Base-by-base conservation (phyloP, 352 stramenopile species). In the Globisporangium polare region DNA sequence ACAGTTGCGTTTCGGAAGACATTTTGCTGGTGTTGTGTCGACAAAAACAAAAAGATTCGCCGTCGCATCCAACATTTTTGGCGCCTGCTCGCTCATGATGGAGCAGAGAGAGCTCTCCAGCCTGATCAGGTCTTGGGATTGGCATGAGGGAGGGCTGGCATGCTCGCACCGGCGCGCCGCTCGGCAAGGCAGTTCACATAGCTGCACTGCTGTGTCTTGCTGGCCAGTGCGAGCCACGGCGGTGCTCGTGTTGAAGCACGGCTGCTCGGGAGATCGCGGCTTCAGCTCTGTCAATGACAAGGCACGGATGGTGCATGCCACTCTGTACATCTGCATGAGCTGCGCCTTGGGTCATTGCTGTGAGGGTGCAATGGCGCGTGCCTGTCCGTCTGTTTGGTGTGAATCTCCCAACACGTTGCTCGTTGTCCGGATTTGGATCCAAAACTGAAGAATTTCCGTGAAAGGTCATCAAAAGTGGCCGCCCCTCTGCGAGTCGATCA, bases 11-110 rank as follows among this genome's bases (percentile, higher is more conserved):
- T 52, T 53, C 54, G 54, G 12, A 7, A 42, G 33, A 39, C 33
- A 39, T 39, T 39, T 39, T 47, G 37, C 31, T 60, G 18, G n/a
- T 49, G 54, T 60, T 60, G 22, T 60, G 53, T 60, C 53, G 29
- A 60, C 54, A 60, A 39, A 47, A 24, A 52, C 54, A 60, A 39
- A 47, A 24, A 45, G 17, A 54, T 54, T 54, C 49, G 18, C 5
- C 53, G 53, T 50, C 20, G 42, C 24, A 60, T 51, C 53, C 22
- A 29, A 45, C 8, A 33, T 33, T 4, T 33, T 33, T 33, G 8
- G 8, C 3, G 29, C n/a, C n/a, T n/a, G n/a, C 29, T 33, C 29
- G 29, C 29, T 33, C 29, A 33, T 33, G 29, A 41, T 15, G 5
- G 50, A 35, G 31, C n/a, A 22, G 20, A 46, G 20, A 46, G 51